Percentiles rank a stretch among this genome's conserved stretches.
phyloP scores from a whole-genome alignment of 768 basidiomycete genomes.

The Lentinula sp. region DNA sequence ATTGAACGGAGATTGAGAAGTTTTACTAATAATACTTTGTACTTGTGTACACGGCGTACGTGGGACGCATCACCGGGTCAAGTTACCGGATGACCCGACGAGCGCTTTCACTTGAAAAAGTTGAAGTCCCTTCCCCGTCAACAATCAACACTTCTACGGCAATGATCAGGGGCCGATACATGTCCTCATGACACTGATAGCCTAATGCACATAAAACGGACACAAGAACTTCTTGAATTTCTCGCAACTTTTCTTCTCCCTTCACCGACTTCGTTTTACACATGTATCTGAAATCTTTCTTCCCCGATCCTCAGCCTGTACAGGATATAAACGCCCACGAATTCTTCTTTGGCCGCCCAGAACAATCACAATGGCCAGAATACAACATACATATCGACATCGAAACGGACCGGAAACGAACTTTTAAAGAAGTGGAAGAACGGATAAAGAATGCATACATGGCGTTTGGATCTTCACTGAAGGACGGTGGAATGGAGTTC shows the following conservation, averaged over 20 bases:
- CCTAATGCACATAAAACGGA: neutral
- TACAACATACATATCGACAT: slow-evolving; percentile 53
- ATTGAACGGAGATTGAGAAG: too few relatives aligned
- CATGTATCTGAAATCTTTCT: slow-evolving; percentile 57
- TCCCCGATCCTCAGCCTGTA: slow-evolving; percentile 41
- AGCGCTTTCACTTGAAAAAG: neutral
- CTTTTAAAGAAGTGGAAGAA: slow-evolving; percentile 43
- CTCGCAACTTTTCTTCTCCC: neutral
- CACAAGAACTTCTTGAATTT: neutral
- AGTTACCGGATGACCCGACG: neutral
- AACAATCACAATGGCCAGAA: slow-evolving; percentile 51
- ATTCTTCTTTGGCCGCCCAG: slow-evolving; percentile 47
- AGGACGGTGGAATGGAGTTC: slow-evolving; percentile 54
- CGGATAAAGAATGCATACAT: slow-evolving; percentile 51
- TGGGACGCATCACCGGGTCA: neutral
- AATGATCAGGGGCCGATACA: neutral
- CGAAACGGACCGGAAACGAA: slow-evolving; percentile 38
- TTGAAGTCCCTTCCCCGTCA: neutral
- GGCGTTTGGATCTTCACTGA: slow-evolving; percentile 39
- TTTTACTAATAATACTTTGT: too few relatives aligned
- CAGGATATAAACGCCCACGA: slow-evolving; percentile 52
- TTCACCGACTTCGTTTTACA: neutral
- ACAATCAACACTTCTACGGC: neutral
- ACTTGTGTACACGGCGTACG: too few relatives aligned
- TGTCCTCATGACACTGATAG: neutral